Evolutionary conservation across 2,329 filamentous ascomycete species (phyloP), one percentile per base, ranked within the genome.

Genomic region (Diaporthe sp.): DNA sequence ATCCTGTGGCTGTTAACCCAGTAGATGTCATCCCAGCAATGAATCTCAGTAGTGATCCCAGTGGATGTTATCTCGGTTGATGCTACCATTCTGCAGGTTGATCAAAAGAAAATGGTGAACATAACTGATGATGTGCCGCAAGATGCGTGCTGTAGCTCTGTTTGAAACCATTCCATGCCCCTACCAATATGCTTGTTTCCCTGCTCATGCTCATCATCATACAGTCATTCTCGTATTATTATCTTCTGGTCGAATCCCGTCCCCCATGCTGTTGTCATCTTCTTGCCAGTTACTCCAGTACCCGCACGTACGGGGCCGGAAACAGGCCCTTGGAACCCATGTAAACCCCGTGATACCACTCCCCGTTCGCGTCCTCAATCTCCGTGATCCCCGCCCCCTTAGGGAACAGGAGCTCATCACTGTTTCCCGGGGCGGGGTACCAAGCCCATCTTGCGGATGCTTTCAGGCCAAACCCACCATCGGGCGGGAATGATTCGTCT

Each of bases 271-370:
- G n/a, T 44, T 4, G 1, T 31, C 31, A 46, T 51, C 62, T 10
- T 39, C 22, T 68, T 10, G 28, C 3, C 22, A 8, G 46, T 75
- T 55, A 65, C 42, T 79, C 79, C 60, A 90, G 77, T 39, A 92
- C 81, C 78, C 86, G 86, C 37, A 95, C 94, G 87, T 96, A 96
- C 10, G 91, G 90, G 9, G 92, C 92, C 6, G 96, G 96, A 81
- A 98, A 97, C 78, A 98, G 80, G 0, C 95, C 96, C 79, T 91
- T 92, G 34, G 85, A 86, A 0, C 95, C 95, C 85, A 95, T 95
- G 86, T 98, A 98, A 39, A 92, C 92, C 0, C 96, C 96, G 85
- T 93, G 94, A 80, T 90, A 95, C 96, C 96, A 98, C 82, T 98
- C 95, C 25, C 93, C 94, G 82, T 98, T 98, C 65, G 97, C 91